Base-by-base conservation (phyloP, 2,329 filamentous ascomycete species). In the Penicillium sumatraense region DNA sequence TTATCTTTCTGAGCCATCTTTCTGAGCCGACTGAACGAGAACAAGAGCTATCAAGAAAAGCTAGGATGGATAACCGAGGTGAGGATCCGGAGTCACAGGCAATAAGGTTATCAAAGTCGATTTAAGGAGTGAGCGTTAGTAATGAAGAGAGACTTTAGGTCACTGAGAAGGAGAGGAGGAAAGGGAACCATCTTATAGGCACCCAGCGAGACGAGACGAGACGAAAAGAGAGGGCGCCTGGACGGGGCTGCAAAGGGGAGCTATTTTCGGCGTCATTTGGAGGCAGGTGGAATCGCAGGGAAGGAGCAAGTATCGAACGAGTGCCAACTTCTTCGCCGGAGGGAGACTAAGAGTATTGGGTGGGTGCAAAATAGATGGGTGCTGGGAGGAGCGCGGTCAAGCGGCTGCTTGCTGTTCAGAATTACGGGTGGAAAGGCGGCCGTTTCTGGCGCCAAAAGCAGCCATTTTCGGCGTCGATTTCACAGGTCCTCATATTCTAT, bases 311-410 rank as follows among this genome's bases (percentile, higher is more conserved):
- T 11, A 5, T 40, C 18, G 18, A 40, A 40, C 10, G 5, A 5
- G 36, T 14, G 18, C 16, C 18, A 21, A 23, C 20, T 40, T 40
- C 36, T 9, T 40, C 13, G 36, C 16, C 10, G 14, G 36, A 40
- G 18, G 36, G 36, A 16, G 36, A 23, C 36, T 40, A 40, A 23
- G 36, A 23, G 36, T 40, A 10, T 14, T 63, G 9, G 49, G 35
- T 31, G 49, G 55, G 57, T 62, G 54, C 56, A 62, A 35, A 60
- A 62, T 60, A 65, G 53, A 44, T 33, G 42, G 24, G 31, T 52
- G 26, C 29, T 23, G 47, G 57, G 23, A 31, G 36, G 47, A 10
- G 35, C n/a, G 35, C 35, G n/a, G n/a, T 38, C 35, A 38, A 20
- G 16, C n/a, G 35, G 35, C 35, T 5, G 35, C 16, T 38, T 6